Evolutionary conservation across 1,284 basidiomycete genomes (phyloP).

Genomic region (Heterobasidion irregulare): DNA sequence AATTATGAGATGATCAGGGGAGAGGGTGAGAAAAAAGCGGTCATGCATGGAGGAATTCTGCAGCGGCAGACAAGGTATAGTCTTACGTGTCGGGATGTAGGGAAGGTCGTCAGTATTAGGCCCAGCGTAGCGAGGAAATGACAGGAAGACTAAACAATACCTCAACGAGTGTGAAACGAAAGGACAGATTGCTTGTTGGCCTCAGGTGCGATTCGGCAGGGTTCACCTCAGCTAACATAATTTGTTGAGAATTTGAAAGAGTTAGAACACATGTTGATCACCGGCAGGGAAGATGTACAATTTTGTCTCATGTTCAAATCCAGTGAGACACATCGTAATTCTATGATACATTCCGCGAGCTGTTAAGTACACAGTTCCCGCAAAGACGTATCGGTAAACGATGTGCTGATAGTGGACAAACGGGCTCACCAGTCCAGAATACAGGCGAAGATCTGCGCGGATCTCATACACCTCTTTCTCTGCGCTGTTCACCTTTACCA

Average conservation of each 20-base stretch:
- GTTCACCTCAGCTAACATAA: too few relatives aligned
- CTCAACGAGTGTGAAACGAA: too few relatives aligned
- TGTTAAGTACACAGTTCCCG: background rate
- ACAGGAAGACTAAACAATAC: constrained; percentile 3
- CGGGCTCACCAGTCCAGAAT: constrained; percentile 29
- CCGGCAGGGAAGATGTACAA: too few relatives aligned
- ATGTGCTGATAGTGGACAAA: background rate
- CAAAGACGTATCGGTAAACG: background rate
- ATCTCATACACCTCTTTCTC: constrained; percentile 36
- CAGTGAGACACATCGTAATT: too few relatives aligned
- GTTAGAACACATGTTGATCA: too few relatives aligned
- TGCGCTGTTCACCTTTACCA: constrained; percentile 42
- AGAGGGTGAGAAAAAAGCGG: constrained; percentile 25
- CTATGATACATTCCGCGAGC: too few relatives aligned
- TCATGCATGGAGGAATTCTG: constrained; percentile 41
- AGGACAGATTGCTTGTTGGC: too few relatives aligned
- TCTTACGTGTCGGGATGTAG: constrained; percentile 83
- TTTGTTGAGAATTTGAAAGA: too few relatives aligned
- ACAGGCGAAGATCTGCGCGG: constrained; percentile 35
- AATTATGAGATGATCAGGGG: constrained; percentile 46
- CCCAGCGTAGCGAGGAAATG: constrained; percentile 9
- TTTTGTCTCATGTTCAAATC: too few relatives aligned
- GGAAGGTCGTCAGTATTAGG: constrained; percentile 36
- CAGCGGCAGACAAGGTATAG: constrained; percentile 63
- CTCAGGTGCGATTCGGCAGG: too few relatives aligned